These are phyloP conservation scores for Polychytrium aggregatum DNA, from an alignment of 192 early-diverging fungal species.

Conservation along the genomic window DNA sequence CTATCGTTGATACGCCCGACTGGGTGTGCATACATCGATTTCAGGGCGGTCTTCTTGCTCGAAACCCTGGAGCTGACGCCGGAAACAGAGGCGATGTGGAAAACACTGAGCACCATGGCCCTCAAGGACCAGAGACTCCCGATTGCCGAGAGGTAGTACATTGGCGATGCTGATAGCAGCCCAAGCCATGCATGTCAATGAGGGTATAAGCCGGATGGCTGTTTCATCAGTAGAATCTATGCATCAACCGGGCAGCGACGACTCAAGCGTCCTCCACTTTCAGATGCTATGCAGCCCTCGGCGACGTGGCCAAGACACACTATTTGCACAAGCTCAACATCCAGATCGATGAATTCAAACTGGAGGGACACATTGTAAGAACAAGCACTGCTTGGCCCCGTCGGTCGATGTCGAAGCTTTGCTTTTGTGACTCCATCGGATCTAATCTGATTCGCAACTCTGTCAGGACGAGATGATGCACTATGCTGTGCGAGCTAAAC, in stretches of 20 bases:
- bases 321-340: constrained; percentile 37
- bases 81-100: constrained; percentile 60
- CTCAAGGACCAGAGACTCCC: constrained; percentile 41
- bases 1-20: too few species aligned
- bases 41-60: constrained; percentile 46
- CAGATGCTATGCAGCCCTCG: constrained; percentile 50
- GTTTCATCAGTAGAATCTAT: too few species aligned
- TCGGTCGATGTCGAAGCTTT: too few species aligned
- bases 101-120: constrained; percentile 37
- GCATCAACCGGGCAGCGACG: too few species aligned
- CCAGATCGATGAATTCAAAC: neutral
- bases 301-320: constrained; percentile 38
- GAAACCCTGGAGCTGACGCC: constrained; percentile 49
- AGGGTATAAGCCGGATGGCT: too few species aligned
- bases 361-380: neutral
- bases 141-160: constrained; percentile 38
- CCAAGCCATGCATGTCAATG: too few species aligned
- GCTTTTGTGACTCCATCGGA: too few species aligned
- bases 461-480: constrained; percentile 20
- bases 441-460: neutral
- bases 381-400: neutral
- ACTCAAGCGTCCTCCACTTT: too few species aligned
- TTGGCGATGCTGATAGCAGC: too few species aligned
- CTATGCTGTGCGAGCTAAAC: constrained; percentile 33
- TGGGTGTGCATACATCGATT: neutral